Percentiles rank a stretch among this genome's conserved stretches.
phyloP scores from a whole-genome alignment of 768 basidiomycete species.

The Kwoniella shandongensis region DNA sequence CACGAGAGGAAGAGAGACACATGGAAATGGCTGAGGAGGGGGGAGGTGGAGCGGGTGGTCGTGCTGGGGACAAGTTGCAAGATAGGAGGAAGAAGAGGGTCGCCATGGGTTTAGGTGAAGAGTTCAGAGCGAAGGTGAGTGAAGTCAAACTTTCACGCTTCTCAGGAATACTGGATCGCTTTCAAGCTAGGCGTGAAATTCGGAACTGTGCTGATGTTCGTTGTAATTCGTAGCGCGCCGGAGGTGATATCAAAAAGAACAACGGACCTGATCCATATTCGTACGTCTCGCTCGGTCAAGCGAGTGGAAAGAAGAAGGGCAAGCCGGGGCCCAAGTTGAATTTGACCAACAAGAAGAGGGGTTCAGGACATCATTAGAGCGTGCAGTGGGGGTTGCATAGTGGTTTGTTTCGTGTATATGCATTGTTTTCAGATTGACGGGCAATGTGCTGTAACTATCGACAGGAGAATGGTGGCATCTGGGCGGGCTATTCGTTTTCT shows the following conservation, averaged over 20 bases:
- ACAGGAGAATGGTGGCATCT: too few species aligned
- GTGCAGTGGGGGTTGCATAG: neutral
- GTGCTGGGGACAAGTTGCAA: constrained; percentile 53
- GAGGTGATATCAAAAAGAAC: constrained; percentile 85
- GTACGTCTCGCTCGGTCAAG: constrained; percentile 80
- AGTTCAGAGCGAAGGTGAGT: constrained; percentile 93
- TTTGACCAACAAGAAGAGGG: constrained; percentile 54
- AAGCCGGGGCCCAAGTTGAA: constrained; percentile 45
- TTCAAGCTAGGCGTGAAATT: neutral
- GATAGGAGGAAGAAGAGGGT: constrained; percentile 59
- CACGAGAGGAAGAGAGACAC: constrained; percentile 67
- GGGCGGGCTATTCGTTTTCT: too few species aligned
- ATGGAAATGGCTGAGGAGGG: constrained; percentile 74
- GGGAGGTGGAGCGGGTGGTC: constrained; percentile 13
- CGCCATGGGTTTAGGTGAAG: constrained; percentile 66
- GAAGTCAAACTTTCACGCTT: neutral
- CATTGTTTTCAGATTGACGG: neutral
- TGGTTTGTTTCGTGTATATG: neutral
- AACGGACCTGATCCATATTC: constrained; percentile 86
- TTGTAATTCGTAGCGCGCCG: constrained; percentile 69
- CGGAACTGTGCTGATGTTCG: neutral
- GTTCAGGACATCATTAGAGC: constrained; percentile 32
- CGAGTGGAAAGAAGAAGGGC: constrained; percentile 61
- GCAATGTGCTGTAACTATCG: too few species aligned
- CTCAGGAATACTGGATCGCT: neutral